These are phyloP conservation scores for Ajuga reptans DNA, from an alignment of 305 asterid species.

Conservation along the genomic window DNA sequence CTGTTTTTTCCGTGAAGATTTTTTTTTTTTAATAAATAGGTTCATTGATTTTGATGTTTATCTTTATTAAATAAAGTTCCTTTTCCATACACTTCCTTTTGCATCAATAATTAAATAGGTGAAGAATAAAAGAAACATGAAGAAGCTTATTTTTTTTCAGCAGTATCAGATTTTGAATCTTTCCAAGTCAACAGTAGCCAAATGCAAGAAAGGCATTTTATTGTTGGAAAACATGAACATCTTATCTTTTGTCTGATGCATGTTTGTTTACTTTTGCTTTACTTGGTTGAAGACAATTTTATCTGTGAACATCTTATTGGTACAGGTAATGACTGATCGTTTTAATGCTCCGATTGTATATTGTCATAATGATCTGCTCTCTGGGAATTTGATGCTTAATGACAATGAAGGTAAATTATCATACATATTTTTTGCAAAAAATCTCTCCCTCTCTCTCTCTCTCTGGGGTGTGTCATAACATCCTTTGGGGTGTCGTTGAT, in stretches of 20 bases:
- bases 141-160: constrained; percentile 11
- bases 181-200: constrained; percentile 2
- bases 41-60: neutral
- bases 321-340: constrained; percentile 71
- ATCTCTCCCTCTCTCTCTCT: neutral
- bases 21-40: neutral
- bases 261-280: neutral
- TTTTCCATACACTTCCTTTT: neutral
- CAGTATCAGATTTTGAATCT: neutral
- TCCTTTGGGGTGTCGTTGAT: neutral
- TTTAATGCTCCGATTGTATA: constrained; percentile 65
- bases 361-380: constrained; percentile 83
- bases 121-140: neutral
- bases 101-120: neutral
- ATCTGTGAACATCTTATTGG: constrained; percentile 21
- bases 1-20: neutral
- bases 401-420: constrained; percentile 65
- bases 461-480: constrained; percentile 4
- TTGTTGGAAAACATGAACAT: constrained; percentile 7
- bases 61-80: neutral
- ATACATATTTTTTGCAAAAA: constrained; percentile 8
- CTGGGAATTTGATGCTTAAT: constrained; percentile 89
- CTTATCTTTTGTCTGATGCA: constrained; percentile 8
- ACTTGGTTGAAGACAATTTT: neutral
- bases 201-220: neutral